Base-by-base conservation (phyloP, 257 asterid genomes). In the Anisodus tanguticus region DNA sequence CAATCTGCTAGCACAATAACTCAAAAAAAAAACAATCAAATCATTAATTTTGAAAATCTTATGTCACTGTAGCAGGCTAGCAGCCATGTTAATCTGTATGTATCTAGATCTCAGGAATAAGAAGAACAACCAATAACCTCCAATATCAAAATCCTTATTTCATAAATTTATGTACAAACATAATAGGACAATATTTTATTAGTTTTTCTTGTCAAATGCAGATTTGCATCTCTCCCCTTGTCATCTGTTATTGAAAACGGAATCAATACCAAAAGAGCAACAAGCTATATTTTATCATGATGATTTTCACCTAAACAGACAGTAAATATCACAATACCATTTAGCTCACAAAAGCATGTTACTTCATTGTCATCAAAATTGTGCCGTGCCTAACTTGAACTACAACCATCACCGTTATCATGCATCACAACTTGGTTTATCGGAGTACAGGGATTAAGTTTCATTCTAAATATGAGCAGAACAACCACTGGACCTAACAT, bases 91-190 rank as follows among this genome's bases (percentile, higher is more conserved):
- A 49, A 49, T 47, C 19, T 47, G 80, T 74, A 74, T 47, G 80
- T 74, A 74, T 49, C 80, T 45, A 49, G 12, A 60, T 49, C 43
- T 22, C 11, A 74, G 6, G 80, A 71, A 10, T 49, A 31, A 31
- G 35, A 72, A 72, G 79, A 72, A 72, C 58, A n/a, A 19, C 37
- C 79, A 49, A 19, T 6, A 11, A 49, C 19, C n/a, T 72, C 39
- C 80, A 47, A 72, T 49, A 72, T 72, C 80, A 72, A 72, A 72
- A 45, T 47, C 22, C 80, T 74, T 19, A 74, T 22, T 47, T 74
- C 80, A 74, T 47, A 74, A 19, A 74, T 49, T 19, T 55, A 22
- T 19, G 49, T 19, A 47, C n/a, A 49, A 58, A 58, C 9, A 58
- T 58, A 58, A 16, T 58, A 58, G 63, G 22, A 15, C 63, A 6